Evolutionary conservation across 2,329 filamentous ascomycete genomes (phyloP).

Genomic region (Penicillium oxalicum): DNA sequence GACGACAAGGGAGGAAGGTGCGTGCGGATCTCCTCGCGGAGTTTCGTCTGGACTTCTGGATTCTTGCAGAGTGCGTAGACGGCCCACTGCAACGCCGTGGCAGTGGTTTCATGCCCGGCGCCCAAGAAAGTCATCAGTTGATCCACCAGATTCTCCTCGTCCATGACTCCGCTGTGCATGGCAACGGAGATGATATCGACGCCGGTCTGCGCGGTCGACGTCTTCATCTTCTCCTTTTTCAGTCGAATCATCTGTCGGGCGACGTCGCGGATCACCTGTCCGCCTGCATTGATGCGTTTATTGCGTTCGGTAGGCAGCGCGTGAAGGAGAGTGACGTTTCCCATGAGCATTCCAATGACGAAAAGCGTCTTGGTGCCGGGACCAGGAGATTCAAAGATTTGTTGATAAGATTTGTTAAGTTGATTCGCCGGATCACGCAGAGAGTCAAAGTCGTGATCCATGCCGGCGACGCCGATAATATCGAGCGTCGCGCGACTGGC

Average conservation of each 20-base stretch:
- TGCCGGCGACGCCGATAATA: slow-evolving; percentile 67
- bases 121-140: slow-evolving; percentile 88
- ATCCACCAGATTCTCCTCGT: slow-evolving; percentile 73
- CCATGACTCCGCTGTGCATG: slow-evolving; percentile 67
- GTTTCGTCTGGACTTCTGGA: slow-evolving; percentile 57
- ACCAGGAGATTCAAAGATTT: slow-evolving; percentile 19
- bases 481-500: slow-evolving; percentile 64
- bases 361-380: slow-evolving; percentile 43
- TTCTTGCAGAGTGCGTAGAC: slow-evolving; percentile 63
- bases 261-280: slow-evolving; percentile 55
- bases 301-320: slow-evolving; percentile 67
- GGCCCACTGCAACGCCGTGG: slow-evolving; percentile 69
- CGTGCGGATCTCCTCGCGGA: slow-evolving; percentile 62
- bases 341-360: slow-evolving; percentile 51
- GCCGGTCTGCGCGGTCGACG: slow-evolving; percentile 32
- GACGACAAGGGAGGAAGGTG: slow-evolving; percentile 51
- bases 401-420: slow-evolving; percentile 43
- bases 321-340: slow-evolving; percentile 58
- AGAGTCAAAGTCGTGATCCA: slow-evolving; percentile 65
- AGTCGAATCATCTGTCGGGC: slow-evolving; percentile 63
- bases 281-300: slow-evolving; percentile 53
- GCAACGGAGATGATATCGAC: slow-evolving; percentile 77
- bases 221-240: slow-evolving; percentile 56
- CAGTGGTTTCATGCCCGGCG: slow-evolving; percentile 75
- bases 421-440: slow-evolving; percentile 55